Evolutionary conservation across 1,284 basidiomycete genomes (phyloP).

Genomic region (Mycena sp.): DNA sequence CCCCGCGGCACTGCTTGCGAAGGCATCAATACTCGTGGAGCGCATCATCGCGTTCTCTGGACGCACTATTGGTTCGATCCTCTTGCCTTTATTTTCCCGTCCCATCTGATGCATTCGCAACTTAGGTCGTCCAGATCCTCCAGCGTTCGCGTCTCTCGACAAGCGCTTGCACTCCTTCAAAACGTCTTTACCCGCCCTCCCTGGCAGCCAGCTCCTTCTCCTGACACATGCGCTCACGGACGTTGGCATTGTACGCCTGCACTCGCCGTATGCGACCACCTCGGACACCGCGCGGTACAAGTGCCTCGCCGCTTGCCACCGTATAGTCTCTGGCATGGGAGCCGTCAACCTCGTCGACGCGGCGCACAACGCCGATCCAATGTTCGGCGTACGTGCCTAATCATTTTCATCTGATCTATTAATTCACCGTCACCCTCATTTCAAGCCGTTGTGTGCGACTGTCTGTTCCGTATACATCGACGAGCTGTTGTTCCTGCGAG

Average conservation of each 20-base stretch:
- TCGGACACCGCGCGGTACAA: too few relatives aligned
- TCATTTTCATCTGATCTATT: too few relatives aligned
- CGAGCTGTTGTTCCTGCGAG: not conserved
- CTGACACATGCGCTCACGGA: conserved; percentile 18
- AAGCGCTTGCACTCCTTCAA: conserved; percentile 14
- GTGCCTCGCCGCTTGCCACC: too few relatives aligned
- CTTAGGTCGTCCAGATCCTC: conserved; percentile 1
- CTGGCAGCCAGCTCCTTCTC: not conserved
- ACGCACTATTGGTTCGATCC: not conserved
- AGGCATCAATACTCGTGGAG: conserved; percentile 23
- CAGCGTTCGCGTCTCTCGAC: conserved; percentile 1
- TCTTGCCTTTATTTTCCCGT: too few relatives aligned
- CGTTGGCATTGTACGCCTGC: not conserved
- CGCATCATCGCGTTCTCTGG: conserved; percentile 10
- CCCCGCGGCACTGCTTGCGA: conserved; percentile 4
- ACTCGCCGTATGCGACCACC: not conserved
- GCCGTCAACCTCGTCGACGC: too few relatives aligned
- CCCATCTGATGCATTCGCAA: not conserved
- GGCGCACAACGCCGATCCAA: too few relatives aligned
- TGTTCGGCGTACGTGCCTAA: too few relatives aligned
- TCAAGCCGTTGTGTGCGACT: not conserved
- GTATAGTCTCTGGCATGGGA: too few relatives aligned
- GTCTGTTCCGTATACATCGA: not conserved
- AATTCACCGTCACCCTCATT: too few relatives aligned
- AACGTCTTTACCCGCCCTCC: not conserved